Evolutionary conservation across 148 eudicot species (phyloP).

Genomic region (Amaranthus palmeri): DNA sequence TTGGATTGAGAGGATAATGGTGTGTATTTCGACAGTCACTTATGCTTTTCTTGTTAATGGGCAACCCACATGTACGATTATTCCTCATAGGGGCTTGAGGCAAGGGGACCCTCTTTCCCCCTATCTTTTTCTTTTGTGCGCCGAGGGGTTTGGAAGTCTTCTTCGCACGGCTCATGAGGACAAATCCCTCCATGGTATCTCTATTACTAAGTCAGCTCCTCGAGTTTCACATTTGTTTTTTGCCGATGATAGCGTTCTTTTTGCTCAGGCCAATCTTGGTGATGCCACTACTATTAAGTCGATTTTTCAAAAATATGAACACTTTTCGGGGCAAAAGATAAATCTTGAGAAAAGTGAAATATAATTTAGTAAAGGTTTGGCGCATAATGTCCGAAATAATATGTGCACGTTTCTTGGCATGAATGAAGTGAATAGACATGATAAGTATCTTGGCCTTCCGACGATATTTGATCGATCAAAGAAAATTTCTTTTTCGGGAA

Average conservation of each 20-base stretch:
- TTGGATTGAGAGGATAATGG: neutral
- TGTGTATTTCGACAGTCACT: neutral
- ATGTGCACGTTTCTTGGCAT: too few species aligned
- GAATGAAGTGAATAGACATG: too few species aligned
- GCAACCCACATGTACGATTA: neutral
- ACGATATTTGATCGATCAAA: too few species aligned
- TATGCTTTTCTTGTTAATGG: neutral
- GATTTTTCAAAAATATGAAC: too few species aligned
- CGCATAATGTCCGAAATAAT: too few species aligned
- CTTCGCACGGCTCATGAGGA: neutral
- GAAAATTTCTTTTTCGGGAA: too few species aligned
- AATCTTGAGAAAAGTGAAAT: too few species aligned
- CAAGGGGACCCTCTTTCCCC: neutral
- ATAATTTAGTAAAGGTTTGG: too few species aligned
- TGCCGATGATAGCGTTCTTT: neutral
- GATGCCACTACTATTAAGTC: neutral
- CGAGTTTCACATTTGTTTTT: neutral
- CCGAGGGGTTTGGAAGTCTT: neutral
- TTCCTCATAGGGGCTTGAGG: neutral
- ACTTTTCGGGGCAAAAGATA: too few species aligned
- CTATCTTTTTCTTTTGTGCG: neutral
- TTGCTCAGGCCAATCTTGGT: neutral
- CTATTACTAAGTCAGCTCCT: neutral
- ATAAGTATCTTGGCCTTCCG: too few species aligned
- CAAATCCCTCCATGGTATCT: neutral